Evolutionary conservation across 495 filamentous ascomycete genomes (phyloP), one percentile per base, ranked within the genome.

Genomic region (Astrothelium macrocarpum): DNA sequence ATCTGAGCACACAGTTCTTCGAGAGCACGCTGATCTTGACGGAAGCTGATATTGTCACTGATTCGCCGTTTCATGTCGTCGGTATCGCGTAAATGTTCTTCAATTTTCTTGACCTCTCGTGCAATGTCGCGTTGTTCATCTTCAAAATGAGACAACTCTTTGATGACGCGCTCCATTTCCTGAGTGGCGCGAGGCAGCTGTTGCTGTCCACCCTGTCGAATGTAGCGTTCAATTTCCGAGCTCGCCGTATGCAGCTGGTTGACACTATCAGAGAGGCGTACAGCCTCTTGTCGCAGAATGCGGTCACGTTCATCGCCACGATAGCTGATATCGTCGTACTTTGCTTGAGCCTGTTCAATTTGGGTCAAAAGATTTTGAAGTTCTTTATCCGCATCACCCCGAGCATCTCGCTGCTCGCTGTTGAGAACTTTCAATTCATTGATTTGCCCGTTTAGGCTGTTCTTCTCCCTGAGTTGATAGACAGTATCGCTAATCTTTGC

Each of bases 11-110:
- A 71, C 2, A 96, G 81, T 18, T 73, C 77, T 23, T 91, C 77
- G 34, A 95, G 78, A 59, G 86, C 81, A 46, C 85, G 79, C 60
- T 83, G 79, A 53, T 85, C 85, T 68, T 86, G 85, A 58, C 94
- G 90, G 70, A 90, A 96, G 26, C 82, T 84, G 42, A 97, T 76
- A 68, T 97, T 97, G 70, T 97, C 91, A 18, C 79, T 79, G 69
- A 97, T 95, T 65, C 85, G 88, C 45, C 87, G 85, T 74, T 89
- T 89, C 20, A 85, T 94, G 61, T 86, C 82, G 60, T 87, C 86
- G 67, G 88, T 87, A 68, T 89, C 88, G 66, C 85, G 84, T 28
- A 93, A 78, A 64, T 90, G 85, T 53, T 88, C 82, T 32, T 88
- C 88, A 26, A 96, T 79, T 66, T 85, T 86, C 74, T 95, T 95